These are phyloP conservation scores for Globisporangium canariense DNA, from an alignment of 352 stramenopile species.

Conservation along the genomic window DNA sequence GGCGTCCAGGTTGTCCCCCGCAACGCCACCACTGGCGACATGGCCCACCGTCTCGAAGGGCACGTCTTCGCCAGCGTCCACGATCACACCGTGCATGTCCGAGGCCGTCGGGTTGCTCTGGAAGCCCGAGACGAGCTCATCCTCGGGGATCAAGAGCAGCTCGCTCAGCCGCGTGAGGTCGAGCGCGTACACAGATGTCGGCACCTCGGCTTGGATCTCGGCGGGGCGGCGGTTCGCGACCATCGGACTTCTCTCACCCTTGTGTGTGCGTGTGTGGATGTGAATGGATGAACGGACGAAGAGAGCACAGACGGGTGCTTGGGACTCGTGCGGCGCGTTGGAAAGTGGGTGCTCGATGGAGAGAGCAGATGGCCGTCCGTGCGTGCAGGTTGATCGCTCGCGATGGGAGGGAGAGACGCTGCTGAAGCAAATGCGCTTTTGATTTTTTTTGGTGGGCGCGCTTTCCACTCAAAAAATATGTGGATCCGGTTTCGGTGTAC, in stretches of 20 bases:
- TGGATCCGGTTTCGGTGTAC: background rate
- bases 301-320: no score
- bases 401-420: no score
- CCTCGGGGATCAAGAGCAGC: constrained; percentile 44
- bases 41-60: constrained; percentile 67
- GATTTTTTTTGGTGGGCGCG: background rate
- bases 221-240: constrained; percentile 45
- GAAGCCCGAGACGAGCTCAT: constrained; percentile 53
- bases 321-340: background rate
- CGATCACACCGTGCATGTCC: constrained; percentile 76
- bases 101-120: constrained; percentile 48
- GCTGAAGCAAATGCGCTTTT: background rate
- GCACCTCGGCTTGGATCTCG: constrained; percentile 55
- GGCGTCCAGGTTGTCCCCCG: constrained; percentile 6
- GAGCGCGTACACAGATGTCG: constrained; percentile 52
- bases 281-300: no score
- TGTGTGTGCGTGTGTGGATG: no score
- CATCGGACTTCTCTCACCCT: constrained; percentile 17
- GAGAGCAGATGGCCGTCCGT: no score
- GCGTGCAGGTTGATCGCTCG: background rate
- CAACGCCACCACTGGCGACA: constrained; percentile 2
- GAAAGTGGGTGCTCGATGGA: background rate
- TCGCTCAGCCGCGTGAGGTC: constrained; percentile 50
- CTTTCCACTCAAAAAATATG: background rate
- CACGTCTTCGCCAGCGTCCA: constrained; percentile 70